Evolutionary conservation across 2,329 filamentous ascomycete genomes (phyloP), one percentile per base, ranked within the genome.

Genomic region (Sclerotinia spermophila): DNA sequence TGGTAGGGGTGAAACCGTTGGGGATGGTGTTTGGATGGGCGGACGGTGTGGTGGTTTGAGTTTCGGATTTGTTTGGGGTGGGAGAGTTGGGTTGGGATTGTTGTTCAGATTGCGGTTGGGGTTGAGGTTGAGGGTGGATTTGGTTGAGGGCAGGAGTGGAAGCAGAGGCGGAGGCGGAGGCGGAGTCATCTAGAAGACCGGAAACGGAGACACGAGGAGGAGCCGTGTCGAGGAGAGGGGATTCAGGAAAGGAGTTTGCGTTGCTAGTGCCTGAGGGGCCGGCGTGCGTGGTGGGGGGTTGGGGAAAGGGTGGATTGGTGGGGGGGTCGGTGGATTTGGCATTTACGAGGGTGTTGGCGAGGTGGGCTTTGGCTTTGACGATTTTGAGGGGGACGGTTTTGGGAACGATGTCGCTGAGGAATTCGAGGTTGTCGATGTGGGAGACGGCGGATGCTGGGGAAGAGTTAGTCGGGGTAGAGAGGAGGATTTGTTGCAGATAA

Each of bases 381-480:
- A 92, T 87, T 79, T 92, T 92, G 83, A 89, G 96, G 24, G 92
- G 89, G 8, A 90, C 87, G 1, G 94, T 97, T 79, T 91, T 92
- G 71, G 96, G 96, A 51, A 97, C 92, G 38, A 97, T 88, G 81
- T 99, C 96, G 73, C 92, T 86, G 21, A 99, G 87, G 79, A 99
- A 99, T 80, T 99, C 94, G 67, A 99, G 90, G 80, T 96, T 96
- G 81, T 98, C 96, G 73, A 94, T 89, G 79, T 93, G 91, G 11
- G 92, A 88, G 69, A 98, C 90, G 40, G 96, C 95, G 77, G 89
- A 92, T 75, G 94, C 93, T 94, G 59, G 60, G 15, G n/a, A n/a
- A n/a, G 69, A 62, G 72, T 71, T 65, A 19, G 24, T n/a, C n/a
- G 30, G 33, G 15, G 13, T 3, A 30, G 27, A 21, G 27, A 15